Percentiles rank a stretch among this genome's conserved stretches.
These are phyloP conservation scores for Nematocida sp. DNA, from an alignment of 371 early-diverging fungal species.

Conservation along the genomic window DNA sequence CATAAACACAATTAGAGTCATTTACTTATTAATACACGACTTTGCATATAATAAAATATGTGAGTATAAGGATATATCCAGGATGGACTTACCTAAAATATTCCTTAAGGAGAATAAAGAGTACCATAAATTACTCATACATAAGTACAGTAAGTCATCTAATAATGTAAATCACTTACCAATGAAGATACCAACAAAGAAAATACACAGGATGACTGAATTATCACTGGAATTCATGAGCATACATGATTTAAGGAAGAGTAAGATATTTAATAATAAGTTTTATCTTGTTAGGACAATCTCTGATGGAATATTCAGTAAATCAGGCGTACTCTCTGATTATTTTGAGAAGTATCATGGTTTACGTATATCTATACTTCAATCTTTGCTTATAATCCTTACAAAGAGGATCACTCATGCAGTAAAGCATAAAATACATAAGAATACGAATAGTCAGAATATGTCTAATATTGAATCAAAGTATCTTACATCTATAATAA, in stretches of 20 bases:
- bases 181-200: not conserved
- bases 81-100: not conserved
- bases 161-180: too few relatives aligned
- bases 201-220: not conserved
- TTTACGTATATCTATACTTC: slow-evolving; percentile 4
- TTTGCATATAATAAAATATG: not conserved
- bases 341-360: slow-evolving; percentile 27
- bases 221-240: not conserved
- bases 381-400: not conserved
- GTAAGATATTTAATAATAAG: not conserved
- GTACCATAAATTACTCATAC: slow-evolving; percentile 7
- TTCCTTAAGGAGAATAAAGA: slow-evolving; percentile 8
- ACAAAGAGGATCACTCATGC: not conserved
- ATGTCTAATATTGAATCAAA: not conserved
- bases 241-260: not conserved
- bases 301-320: slow-evolving; percentile 32
- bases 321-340: not conserved
- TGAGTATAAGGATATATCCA: not conserved
- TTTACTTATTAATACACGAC: slow-evolving; percentile 12
- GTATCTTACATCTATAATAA: not conserved
- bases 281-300: slow-evolving; percentile 9
- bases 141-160: not conserved
- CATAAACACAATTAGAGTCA: slow-evolving; percentile 7
- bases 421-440: not conserved
- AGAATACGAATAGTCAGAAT: not conserved